Conservation (phyloP, 495 filamentous ascomycete genomes). For the Podospora pseudocomata region DNA sequence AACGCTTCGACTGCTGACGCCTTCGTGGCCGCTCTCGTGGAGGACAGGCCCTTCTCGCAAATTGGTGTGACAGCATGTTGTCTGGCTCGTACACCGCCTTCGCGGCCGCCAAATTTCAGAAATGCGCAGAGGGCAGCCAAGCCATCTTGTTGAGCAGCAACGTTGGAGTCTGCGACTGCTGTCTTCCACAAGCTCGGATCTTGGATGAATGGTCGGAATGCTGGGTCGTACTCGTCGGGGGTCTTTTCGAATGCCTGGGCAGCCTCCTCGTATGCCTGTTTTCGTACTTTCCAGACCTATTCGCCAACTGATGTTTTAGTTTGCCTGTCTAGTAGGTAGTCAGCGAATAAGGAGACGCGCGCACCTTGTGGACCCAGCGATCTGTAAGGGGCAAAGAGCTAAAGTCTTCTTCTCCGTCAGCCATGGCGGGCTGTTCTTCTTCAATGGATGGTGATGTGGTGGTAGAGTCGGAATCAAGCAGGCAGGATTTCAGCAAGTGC, state of each 20-base stretch:
- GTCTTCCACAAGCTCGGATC: constrained; percentile 87
- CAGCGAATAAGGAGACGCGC: constrained; percentile 17
- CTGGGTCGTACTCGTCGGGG: constrained; percentile 80
- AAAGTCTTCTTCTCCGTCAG: constrained; percentile 74
- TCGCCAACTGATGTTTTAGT: neutral
- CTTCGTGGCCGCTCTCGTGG: constrained; percentile 83
- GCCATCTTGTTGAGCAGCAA: constrained; percentile 93
- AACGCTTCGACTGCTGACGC: constrained; percentile 80
- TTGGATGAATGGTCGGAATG: constrained; percentile 79
- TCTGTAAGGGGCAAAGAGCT: constrained; percentile 76
- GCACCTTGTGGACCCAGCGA: constrained; percentile 82
- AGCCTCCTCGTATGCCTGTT: constrained; percentile 91
- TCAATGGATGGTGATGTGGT: neutral
- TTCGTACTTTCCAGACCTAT: constrained; percentile 94
- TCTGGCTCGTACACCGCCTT: constrained; percentile 78
- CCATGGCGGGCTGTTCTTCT: constrained; percentile 44
- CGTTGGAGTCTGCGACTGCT: constrained; percentile 91
- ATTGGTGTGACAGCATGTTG: constrained; percentile 68
- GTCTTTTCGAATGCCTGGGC: constrained; percentile 80
- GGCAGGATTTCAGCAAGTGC: neutral
- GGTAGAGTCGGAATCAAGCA: neutral
- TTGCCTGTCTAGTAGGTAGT: constrained; percentile 1
- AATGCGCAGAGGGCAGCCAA: constrained; percentile 83
- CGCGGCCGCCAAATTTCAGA: constrained; percentile 76
- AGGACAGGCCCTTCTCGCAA: constrained; percentile 87